Evolutionary conservation across 306 rosid genomes (phyloP).

Genomic region (Abrus precatorius): DNA sequence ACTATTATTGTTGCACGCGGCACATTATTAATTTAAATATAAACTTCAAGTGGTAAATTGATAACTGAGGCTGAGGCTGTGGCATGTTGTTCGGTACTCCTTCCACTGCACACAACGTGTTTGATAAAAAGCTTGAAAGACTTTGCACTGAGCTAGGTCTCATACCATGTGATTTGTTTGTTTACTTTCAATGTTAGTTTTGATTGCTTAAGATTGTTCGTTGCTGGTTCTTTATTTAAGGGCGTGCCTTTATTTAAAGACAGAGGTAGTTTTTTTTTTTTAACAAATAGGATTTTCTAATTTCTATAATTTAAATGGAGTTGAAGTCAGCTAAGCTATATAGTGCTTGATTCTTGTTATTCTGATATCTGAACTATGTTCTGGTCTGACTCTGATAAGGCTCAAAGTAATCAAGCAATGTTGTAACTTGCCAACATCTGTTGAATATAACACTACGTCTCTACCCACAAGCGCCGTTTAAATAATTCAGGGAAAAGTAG

Average conservation of each 20-base stretch:
- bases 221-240: too few relatives aligned
- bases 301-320: slow-evolving; percentile 1
- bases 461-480: not conserved
- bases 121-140: not conserved
- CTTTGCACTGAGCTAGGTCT: not conserved
- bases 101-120: not conserved
- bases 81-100: not conserved
- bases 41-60: not conserved
- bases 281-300: not conserved
- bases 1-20: not conserved
- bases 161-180: not conserved
- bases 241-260: too few relatives aligned
- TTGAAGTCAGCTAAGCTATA: not conserved
- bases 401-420: not conserved
- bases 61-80: not conserved
- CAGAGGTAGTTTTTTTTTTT: not conserved
- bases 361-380: not conserved
- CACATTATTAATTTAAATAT: not conserved
- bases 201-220: not conserved
- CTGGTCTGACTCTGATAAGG: slow-evolving; percentile 3
- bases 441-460: not conserved
- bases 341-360: not conserved
- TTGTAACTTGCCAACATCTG: not conserved
- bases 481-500: not conserved
- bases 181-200: not conserved